phyloP scores from a whole-genome alignment of 306 rosid genomes.

The Trifolium repens region DNA sequence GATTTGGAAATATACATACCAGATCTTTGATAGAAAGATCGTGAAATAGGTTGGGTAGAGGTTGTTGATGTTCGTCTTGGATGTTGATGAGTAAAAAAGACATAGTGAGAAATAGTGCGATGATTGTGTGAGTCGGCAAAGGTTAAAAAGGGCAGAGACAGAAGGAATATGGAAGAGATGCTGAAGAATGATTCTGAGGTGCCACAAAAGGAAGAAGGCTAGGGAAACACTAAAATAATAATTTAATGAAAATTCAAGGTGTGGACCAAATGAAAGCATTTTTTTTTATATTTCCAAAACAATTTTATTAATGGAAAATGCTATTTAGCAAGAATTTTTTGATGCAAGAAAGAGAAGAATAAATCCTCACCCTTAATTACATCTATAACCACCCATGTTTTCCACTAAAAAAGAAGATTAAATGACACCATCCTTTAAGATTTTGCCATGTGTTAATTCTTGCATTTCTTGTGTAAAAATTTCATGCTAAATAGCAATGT shows the following conservation, averaged over 20 bases:
- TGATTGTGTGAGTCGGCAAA: too few relatives aligned
- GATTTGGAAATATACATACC: conserved; percentile 4
- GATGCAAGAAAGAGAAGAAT: too few relatives aligned
- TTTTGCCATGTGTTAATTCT: too few relatives aligned
- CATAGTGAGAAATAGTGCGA: conserved; percentile 34
- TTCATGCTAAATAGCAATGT: too few relatives aligned
- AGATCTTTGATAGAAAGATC: conserved; percentile 38
- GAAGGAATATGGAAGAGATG: conserved; percentile 29
- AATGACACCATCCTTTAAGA: too few relatives aligned
- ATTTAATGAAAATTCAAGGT: neutral
- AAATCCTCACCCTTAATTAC: too few relatives aligned
- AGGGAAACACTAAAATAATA: neutral
- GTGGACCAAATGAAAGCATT: neutral
- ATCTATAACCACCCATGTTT: too few relatives aligned
- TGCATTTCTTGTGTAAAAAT: too few relatives aligned
- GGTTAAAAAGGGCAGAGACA: neutral
- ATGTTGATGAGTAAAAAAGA: conserved; percentile 33
- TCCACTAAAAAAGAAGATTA: too few relatives aligned
- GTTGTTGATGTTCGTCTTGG: conserved; percentile 1
- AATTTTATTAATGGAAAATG: too few relatives aligned
- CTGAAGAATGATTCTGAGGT: conserved; percentile 6
- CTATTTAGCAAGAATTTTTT: too few relatives aligned
- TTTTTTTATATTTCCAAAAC: too few relatives aligned
- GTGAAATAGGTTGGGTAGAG: neutral
- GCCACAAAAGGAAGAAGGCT: neutral